Conservation (phyloP, 2,329 filamentous ascomycete species). For the Ophiocordyceps polyrhachis-furcata region DNA sequence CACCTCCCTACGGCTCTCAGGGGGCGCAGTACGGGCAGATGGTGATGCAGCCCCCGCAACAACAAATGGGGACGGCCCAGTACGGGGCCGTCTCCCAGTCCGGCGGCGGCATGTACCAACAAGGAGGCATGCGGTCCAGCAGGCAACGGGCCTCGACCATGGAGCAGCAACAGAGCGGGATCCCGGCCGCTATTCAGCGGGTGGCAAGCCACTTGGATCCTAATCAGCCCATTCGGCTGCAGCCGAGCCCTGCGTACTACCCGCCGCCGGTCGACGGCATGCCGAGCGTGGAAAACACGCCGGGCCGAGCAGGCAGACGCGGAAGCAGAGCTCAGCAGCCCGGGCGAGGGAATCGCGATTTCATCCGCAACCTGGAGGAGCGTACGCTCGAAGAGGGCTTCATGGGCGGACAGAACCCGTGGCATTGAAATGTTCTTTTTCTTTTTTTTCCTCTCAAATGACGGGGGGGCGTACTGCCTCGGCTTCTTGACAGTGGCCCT, state of each 20-base stretch:
- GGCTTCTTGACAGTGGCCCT: not conserved
- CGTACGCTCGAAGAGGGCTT: constrained; percentile 86
- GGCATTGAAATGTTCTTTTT: constrained; percentile 37
- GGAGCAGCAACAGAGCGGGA: constrained; percentile 85
- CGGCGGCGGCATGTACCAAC: constrained; percentile 33
- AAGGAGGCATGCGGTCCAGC: constrained; percentile 48
- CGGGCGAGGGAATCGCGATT: constrained; percentile 54
- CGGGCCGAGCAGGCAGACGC: constrained; percentile 45
- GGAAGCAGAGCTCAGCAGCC: constrained; percentile 52
- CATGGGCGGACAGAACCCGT: constrained; percentile 44
- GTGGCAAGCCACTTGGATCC: constrained; percentile 94
- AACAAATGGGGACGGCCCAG: constrained; percentile 46
- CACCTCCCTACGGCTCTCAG: constrained; percentile 64
- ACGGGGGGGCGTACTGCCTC: not conserved
- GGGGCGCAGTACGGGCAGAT: constrained; percentile 54
- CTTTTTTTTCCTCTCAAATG: not conserved
- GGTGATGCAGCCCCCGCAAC: constrained; percentile 48
- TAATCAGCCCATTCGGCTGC: constrained; percentile 78
- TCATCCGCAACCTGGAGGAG: constrained; percentile 89
- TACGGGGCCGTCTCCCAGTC: constrained; percentile 37
- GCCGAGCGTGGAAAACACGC: constrained; percentile 39
- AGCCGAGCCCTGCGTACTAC: constrained; percentile 94
- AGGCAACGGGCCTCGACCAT: constrained; percentile 88
- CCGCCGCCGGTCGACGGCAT: constrained; percentile 78
- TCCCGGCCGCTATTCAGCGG: constrained; percentile 79